Conservation (phyloP, 805 yeast species). For the Kuraishia ogatae region DNA sequence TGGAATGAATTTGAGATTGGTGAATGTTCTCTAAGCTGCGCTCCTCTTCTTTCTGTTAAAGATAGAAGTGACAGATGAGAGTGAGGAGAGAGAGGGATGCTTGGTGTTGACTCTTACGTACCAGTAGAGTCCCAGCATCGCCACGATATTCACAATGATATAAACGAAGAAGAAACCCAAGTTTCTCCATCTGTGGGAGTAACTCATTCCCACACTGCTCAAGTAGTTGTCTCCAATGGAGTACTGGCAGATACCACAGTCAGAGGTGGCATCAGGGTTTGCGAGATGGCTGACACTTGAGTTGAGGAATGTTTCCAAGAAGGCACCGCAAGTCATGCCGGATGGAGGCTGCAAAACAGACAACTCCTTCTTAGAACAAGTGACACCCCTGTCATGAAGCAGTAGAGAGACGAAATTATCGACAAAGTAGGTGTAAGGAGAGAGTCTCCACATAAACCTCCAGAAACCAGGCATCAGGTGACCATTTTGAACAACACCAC, state of each 20-base stretch:
- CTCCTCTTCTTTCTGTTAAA: not conserved
- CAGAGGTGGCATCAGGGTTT: constrained; percentile 37
- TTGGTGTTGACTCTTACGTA: constrained; percentile 21
- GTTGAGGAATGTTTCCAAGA: constrained; percentile 32
- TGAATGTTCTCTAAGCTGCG: not conserved
- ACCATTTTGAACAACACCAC: constrained; percentile 59
- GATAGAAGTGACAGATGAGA: not conserved
- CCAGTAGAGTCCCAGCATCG: constrained; percentile 29
- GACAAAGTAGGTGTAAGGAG: constrained; percentile 67
- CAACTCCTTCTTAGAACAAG: constrained; percentile 40
- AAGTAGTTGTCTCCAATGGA: constrained; percentile 39
- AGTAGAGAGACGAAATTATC: constrained; percentile 37
- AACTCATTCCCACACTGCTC: constrained; percentile 31
- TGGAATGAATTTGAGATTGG: too few species aligned
- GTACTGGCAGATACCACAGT: constrained; percentile 43
- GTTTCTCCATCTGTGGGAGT: constrained; percentile 52
- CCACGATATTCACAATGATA: constrained; percentile 40
- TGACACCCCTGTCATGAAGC: constrained; percentile 41
- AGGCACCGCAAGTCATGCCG: constrained; percentile 59
- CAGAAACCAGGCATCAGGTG: constrained; percentile 69
- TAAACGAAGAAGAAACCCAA: constrained; percentile 54
- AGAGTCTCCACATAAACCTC: constrained; percentile 72
- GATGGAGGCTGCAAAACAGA: constrained; percentile 41
- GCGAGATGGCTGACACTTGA: constrained; percentile 44
- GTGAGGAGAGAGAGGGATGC: not conserved